Conservation (phyloP, 192 early-diverging fungal species). For the Rhizoclosmatium globosum region DNA sequence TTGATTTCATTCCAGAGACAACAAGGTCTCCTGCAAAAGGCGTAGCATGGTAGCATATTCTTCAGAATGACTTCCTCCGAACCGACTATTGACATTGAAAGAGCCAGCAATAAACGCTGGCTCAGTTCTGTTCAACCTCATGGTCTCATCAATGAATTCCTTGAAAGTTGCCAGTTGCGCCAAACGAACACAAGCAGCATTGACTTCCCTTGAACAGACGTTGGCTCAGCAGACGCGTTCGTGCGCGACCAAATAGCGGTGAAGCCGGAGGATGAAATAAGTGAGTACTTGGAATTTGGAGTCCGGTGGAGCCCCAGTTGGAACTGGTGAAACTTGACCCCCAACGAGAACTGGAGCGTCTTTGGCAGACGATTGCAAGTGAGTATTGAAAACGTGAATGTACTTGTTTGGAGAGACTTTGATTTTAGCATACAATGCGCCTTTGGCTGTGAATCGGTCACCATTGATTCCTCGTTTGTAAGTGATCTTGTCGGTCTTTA, state of each 20-base stretch:
- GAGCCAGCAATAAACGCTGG: constrained; percentile 72
- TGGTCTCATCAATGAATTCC: constrained; percentile 66
- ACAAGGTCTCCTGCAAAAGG: constrained; percentile 39
- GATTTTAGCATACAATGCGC: constrained; percentile 81
- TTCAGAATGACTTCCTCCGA: constrained; percentile 30
- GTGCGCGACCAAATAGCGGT: not conserved
- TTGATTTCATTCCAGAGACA: not conserved
- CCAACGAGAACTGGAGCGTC: constrained; percentile 44
- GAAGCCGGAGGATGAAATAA: constrained; percentile 1
- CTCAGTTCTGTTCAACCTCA: constrained; percentile 55
- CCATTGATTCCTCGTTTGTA: constrained; percentile 73
- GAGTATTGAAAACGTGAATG: constrained; percentile 82
- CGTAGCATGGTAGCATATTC: constrained; percentile 47
- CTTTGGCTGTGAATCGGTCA: constrained; percentile 80
- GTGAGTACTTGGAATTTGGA: constrained; percentile 2
- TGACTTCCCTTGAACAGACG: constrained; percentile 48
- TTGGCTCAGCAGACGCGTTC: constrained; percentile 2
- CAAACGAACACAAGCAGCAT: constrained; percentile 64
- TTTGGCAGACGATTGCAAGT: constrained; percentile 77
- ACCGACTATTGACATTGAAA: constrained; percentile 73
- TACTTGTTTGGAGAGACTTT: constrained; percentile 52
- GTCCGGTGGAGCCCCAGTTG: not conserved
- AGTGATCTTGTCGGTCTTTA: constrained; percentile 60
- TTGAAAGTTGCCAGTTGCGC: constrained; percentile 73
- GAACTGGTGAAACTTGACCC: constrained; percentile 19